Evolutionary conservation across 768 basidiomycete species (phyloP).

Genomic region (Russula compacta): DNA sequence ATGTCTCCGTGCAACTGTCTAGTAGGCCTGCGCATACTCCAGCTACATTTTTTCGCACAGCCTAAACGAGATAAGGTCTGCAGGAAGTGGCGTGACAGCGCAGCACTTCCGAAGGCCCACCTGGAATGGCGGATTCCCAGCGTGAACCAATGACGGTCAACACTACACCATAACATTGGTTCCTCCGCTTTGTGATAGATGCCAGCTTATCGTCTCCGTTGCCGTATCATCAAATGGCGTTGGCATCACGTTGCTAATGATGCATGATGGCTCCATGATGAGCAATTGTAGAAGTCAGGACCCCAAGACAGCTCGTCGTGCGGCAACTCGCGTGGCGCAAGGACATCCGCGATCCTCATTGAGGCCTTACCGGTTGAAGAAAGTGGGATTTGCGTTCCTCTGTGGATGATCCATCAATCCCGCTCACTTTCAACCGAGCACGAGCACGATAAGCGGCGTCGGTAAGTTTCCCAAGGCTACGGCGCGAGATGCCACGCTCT

Average conservation of each 20-base stretch:
- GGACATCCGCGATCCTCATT: not conserved
- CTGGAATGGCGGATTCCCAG: not conserved
- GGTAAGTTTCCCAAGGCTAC: not conserved
- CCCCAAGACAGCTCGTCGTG: not conserved
- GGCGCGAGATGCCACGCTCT: not conserved
- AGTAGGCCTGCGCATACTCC: not conserved
- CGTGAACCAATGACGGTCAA: not conserved
- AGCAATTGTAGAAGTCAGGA: not conserved
- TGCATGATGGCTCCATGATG: not conserved
- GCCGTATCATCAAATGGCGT: not conserved
- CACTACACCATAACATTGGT: too few relatives aligned
- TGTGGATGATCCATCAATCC: not conserved
- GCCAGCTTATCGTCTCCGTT: not conserved
- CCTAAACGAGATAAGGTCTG: not conserved
- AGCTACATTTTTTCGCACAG: not conserved
- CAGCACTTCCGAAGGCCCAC: not conserved
- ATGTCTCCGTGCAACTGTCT: not conserved
- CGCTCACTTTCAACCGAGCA: not conserved
- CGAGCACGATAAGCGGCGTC: not conserved
- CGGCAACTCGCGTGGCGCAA: conserved; percentile 13
- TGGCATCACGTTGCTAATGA: not conserved
- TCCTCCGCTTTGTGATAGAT: not conserved
- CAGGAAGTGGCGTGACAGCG: not conserved
- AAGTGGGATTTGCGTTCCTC: conserved; percentile 1
- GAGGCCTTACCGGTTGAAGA: not conserved